phyloP scores from a whole-genome alignment of 495 filamentous ascomycete genomes.

The Echria macrotheca region DNA sequence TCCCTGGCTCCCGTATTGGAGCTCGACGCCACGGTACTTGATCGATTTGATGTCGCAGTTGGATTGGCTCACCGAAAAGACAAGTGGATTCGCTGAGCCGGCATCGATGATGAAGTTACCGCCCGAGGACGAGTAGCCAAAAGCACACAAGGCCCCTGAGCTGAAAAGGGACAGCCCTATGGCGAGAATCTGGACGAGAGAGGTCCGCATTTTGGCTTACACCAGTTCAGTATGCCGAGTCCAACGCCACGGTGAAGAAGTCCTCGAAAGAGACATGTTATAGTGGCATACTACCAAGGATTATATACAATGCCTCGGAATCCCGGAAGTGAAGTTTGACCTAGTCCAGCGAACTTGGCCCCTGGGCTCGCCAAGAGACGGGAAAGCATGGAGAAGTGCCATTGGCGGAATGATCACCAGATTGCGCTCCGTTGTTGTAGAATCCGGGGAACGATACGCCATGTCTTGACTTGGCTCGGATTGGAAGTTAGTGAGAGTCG shows the following conservation, averaged over 20 bases:
- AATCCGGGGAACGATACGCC: conserved; percentile 12
- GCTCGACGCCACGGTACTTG: conserved; percentile 51
- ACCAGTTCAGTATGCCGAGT: too few species aligned
- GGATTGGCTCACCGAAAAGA: conserved; percentile 51
- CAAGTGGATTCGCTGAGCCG: conserved; percentile 47
- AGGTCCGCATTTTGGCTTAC: conserved; percentile 20
- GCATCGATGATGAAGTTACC: conserved; percentile 50
- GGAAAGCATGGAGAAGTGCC: not conserved
- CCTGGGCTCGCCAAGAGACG: too few species aligned
- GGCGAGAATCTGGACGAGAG: conserved; percentile 15
- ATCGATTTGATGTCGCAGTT: conserved; percentile 62
- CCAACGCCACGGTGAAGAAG: not conserved
- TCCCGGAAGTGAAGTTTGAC: not conserved
- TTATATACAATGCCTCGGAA: not conserved
- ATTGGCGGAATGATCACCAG: conserved; percentile 25
- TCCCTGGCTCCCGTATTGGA: conserved; percentile 47
- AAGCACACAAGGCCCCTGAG: conserved; percentile 33
- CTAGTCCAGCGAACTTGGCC: conserved; percentile 10
- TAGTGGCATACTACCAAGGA: too few species aligned
- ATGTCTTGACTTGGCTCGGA: not conserved
- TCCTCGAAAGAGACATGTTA: too few species aligned
- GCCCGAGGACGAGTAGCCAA: conserved; percentile 39
- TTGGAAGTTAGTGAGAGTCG: not conserved
- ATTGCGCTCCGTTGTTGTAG: not conserved
- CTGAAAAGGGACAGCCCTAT: conserved; percentile 29